Conservation (phyloP, 371 early-diverging fungal genomes). For the Rhizopus sp. region DNA sequence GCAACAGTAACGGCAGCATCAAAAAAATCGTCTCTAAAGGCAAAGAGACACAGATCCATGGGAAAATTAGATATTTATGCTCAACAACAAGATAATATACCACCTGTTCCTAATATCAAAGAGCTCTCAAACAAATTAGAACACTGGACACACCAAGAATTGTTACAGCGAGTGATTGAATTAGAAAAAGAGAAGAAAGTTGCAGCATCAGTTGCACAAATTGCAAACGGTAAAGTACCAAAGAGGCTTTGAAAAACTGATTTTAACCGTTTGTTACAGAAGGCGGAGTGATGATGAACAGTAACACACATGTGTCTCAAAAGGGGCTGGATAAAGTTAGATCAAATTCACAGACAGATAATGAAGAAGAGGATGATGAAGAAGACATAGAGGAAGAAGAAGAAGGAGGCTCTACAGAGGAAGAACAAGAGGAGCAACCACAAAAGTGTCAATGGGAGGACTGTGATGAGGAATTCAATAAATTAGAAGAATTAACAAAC, state of each 20-base stretch:
- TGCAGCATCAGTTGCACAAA: slow-evolving; percentile 6
- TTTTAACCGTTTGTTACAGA: slow-evolving; percentile 14
- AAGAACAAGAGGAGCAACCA: slow-evolving; percentile 27
- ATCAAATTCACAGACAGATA: slow-evolving; percentile 21
- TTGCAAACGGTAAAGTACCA: slow-evolving; percentile 2
- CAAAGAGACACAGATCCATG: slow-evolving; percentile 42
- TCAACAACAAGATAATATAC: slow-evolving; percentile 6
- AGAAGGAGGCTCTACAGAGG: slow-evolving; percentile 13
- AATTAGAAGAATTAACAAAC: slow-evolving; percentile 51
- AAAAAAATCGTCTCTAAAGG: slow-evolving; percentile 35
- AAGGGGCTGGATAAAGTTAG: slow-evolving; percentile 12
- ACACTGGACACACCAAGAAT: slow-evolving; percentile 26
- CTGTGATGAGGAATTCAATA: slow-evolving; percentile 46
- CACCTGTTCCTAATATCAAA: slow-evolving; percentile 18
- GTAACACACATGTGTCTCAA: background rate
- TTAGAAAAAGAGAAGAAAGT: slow-evolving; percentile 29
- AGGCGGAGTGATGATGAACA: slow-evolving; percentile 3
- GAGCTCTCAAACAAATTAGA: slow-evolving; percentile 14
- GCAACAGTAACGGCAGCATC: slow-evolving; percentile 6
- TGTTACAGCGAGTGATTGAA: slow-evolving; percentile 26
- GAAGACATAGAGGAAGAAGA: slow-evolving; percentile 19
- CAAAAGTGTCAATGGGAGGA: slow-evolving; percentile 59
- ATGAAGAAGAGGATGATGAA: slow-evolving; percentile 23
- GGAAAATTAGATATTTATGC: slow-evolving; percentile 36
- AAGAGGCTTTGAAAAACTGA: slow-evolving; percentile 7